phyloP scores from a whole-genome alignment of 176 grass and related monocot genomes.

The Triticum dicoccoides region DNA sequence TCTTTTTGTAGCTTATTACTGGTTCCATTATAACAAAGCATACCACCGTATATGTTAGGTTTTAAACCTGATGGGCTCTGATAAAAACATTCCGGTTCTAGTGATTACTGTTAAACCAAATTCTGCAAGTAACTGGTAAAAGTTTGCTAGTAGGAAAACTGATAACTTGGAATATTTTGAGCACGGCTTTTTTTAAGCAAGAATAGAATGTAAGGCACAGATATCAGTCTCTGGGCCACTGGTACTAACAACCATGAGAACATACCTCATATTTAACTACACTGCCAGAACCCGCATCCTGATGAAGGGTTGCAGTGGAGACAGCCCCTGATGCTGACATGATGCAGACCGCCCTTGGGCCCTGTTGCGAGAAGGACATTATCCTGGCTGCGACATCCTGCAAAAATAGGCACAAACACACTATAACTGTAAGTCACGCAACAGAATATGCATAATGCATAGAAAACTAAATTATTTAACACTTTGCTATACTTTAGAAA shows the following conservation, averaged over 20 bases:
- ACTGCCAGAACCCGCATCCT: conserved; percentile 57
- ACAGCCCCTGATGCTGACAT: conserved; percentile 83
- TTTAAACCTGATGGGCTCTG: background rate
- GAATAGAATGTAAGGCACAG: background rate
- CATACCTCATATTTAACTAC: conserved; percentile 79
- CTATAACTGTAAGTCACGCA: background rate
- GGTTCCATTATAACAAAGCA: background rate
- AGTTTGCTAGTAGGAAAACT: background rate
- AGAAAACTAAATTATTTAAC: background rate
- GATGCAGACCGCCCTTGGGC: conserved; percentile 77
- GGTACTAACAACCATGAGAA: background rate
- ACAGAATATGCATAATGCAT: background rate
- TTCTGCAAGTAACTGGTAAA: background rate
- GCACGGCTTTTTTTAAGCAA: background rate
- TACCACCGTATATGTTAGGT: no score
- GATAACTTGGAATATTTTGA: background rate
- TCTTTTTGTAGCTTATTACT: background rate
- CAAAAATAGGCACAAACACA: background rate
- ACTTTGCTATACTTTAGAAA: background rate
- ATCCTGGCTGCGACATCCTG: conserved; percentile 91
- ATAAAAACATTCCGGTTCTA: background rate
- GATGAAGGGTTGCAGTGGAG: conserved; percentile 71
- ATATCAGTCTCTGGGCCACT: background rate
- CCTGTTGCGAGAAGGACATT: conserved; percentile 89
- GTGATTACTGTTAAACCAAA: no score